phyloP scores from a whole-genome alignment of 352 stramenopile genomes.

The Globisporangium irregulare region DNA sequence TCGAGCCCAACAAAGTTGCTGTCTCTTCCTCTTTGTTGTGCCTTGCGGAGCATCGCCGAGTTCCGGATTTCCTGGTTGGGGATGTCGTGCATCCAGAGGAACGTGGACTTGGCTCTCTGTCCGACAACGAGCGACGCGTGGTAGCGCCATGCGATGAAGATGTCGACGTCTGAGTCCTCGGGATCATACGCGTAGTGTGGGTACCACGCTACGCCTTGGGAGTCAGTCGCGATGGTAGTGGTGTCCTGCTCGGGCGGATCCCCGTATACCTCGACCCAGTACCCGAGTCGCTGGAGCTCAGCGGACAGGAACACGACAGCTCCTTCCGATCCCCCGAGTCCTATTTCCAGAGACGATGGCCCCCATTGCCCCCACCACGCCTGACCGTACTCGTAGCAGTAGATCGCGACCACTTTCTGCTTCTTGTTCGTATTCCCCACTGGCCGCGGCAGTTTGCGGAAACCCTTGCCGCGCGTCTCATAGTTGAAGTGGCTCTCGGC shows the following conservation, averaged over 20 bases:
- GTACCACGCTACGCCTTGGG: constrained; percentile 63
- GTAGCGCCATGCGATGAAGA: constrained; percentile 92
- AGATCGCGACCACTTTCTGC: constrained; percentile 66
- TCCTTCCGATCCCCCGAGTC: constrained; percentile 90
- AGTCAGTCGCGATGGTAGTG: constrained; percentile 15
- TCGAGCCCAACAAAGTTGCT: constrained; percentile 24
- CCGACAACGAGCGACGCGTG: constrained; percentile 75
- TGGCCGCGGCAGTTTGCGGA: constrained; percentile 29
- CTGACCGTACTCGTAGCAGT: constrained; percentile 91
- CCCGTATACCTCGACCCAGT: constrained; percentile 86
- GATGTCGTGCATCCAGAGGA: constrained; percentile 88
- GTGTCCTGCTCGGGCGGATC: constrained; percentile 55
- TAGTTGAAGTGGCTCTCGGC: constrained; percentile 34
- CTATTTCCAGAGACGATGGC: constrained; percentile 58
- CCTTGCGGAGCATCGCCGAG: constrained; percentile 28
- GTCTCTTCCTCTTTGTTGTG: not conserved
- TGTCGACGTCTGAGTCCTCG: constrained; percentile 50
- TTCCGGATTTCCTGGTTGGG: constrained; percentile 31
- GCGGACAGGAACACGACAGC: constrained; percentile 85
- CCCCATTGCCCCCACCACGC: constrained; percentile 89
- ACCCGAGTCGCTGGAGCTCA: constrained; percentile 77
- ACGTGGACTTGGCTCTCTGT: constrained; percentile 27
- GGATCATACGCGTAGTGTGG: constrained; percentile 69
- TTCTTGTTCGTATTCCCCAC: not conserved
- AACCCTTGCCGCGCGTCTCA: constrained; percentile 19